Base-by-base conservation (phyloP, 257 asterid species). In the Perilla frutescens region DNA sequence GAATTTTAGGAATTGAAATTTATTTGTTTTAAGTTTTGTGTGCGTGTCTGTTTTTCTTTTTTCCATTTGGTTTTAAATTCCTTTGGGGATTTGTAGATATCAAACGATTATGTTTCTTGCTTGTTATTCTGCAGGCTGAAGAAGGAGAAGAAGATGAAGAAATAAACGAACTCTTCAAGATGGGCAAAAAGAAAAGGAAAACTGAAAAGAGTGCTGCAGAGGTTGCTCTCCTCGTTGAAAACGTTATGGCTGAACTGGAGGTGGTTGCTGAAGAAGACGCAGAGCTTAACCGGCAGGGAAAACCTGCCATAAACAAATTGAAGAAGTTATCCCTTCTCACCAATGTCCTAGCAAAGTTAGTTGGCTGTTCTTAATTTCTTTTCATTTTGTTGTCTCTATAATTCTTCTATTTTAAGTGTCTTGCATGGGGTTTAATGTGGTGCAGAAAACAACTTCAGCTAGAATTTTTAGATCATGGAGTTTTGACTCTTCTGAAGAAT, bases 381-480 rank as follows among this genome's bases (percentile, higher is more conserved):
- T 57, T 49, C 29, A 8, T 56, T 44, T 79, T 77, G 14, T 3
- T 56, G 53, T 47, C 62, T 45, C 41, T 68, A 31, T 56, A 32
- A 36, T 67, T 62, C 4, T 64, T 15, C 4, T 51, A 3, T 65
- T 37, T 32, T 40, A 68, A 59, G 49, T 58, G 10, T 11, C 41
- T 81, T 71, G 26, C 20, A 11, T 34, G 76, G 47, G 72, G 56
- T 70, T 81, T 57, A 62, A 67, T 68, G 54, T 74, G 77, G 40
- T 84, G 75, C 84, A 94, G 99, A 85, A 94, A 94, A 75, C 97
- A 94, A 76, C 92, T 94, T 68, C 99, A 91, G 83, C 97, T 80
- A 57, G 96, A 91, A 73, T 94, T 94, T 86, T 84, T 94, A 8
- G 98, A 92, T 73, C 98, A 91, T 45, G 97, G 96, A 76, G 91